Conservation (phyloP, 2,329 filamentous ascomycete genomes). For the Diplodia intermedia region DNA sequence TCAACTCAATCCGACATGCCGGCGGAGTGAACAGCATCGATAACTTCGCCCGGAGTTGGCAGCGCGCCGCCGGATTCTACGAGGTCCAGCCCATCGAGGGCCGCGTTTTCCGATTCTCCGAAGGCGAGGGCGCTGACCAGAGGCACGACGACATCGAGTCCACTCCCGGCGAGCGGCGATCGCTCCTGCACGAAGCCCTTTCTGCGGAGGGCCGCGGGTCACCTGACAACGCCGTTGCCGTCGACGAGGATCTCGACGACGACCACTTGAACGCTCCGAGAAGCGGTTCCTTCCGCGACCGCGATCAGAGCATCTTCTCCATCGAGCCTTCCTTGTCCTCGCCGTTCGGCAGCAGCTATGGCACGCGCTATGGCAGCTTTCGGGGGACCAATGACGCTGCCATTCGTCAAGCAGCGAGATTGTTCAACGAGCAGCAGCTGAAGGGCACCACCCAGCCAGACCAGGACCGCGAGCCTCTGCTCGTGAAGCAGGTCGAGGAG, state of each 20-base stretch:
- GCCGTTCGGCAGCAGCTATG: conserved; percentile 75
- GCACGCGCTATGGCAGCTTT: conserved; percentile 51
- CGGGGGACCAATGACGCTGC: conserved; percentile 67
- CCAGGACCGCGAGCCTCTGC: conserved; percentile 68
- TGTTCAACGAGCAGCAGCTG: conserved; percentile 57
- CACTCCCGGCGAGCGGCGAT: conserved; percentile 49
- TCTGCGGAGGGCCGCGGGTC: conserved; percentile 46
- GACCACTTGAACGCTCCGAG: conserved; percentile 28
- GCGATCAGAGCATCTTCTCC: conserved; percentile 55
- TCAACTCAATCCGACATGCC: conserved; percentile 67
- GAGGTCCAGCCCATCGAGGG: conserved; percentile 80
- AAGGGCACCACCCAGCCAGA: conserved; percentile 52
- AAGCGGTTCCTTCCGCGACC: conserved; percentile 43
- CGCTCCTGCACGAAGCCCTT: conserved; percentile 52
- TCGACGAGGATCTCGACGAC: conserved; percentile 34
- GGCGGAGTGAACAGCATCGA: conserved; percentile 94
- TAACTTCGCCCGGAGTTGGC: conserved; percentile 92
- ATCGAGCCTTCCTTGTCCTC: conserved; percentile 66
- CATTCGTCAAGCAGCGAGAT: conserved; percentile 61
- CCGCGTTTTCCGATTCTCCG: conserved; percentile 69
- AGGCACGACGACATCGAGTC: conserved; percentile 51
- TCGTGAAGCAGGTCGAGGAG: conserved; percentile 89
- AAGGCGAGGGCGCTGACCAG: conserved; percentile 57
- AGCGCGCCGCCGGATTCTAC: conserved; percentile 84
- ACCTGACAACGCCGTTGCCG: conserved; percentile 49